Percentiles rank a stretch among this genome's conserved stretches.
Evolutionary conservation across 768 basidiomycete species (phyloP).

Genomic region (Lactarius indigo): DNA sequence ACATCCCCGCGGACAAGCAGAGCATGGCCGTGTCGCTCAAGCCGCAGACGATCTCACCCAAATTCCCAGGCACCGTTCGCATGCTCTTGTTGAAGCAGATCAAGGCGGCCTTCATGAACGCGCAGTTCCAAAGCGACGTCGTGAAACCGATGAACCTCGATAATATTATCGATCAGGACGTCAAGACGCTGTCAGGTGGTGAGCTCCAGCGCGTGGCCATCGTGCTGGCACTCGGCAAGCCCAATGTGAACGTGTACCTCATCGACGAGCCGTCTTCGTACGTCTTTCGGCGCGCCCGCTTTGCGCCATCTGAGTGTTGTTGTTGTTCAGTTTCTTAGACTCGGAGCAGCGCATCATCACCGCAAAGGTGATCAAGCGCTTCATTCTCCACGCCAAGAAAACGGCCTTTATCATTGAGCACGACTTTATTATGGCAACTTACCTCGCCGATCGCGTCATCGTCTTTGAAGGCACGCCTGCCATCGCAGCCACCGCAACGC

Average conservation of each 20-base stretch:
- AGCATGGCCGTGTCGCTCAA: slow-evolving; percentile 88
- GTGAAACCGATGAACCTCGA: slow-evolving; percentile 97
- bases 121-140: slow-evolving; percentile 99
- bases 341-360: slow-evolving; percentile 99
- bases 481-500: slow-evolving; percentile 82
- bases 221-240: slow-evolving; percentile 85
- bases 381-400: slow-evolving; percentile 94
- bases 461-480: slow-evolving; percentile 90
- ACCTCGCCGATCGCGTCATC: slow-evolving; percentile 96
- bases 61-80: slow-evolving; percentile 95
- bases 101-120: slow-evolving; percentile 95
- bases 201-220: slow-evolving; percentile 98
- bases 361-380: slow-evolving; percentile 96
- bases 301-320: not conserved
- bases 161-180: slow-evolving; percentile 94
- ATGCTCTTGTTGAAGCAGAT: slow-evolving; percentile 93
- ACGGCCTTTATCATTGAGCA: slow-evolving; percentile 99
- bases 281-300: not conserved
- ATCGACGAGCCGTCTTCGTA: slow-evolving; percentile 91
- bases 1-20: slow-evolving; percentile 78
- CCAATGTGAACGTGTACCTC: slow-evolving; percentile 84
- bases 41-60: slow-evolving; percentile 97
- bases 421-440: slow-evolving; percentile 99
- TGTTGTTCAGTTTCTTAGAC: slow-evolving; percentile 73
- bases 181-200: slow-evolving; percentile 97